These are phyloP conservation scores for Diaporthe nobilis DNA, from an alignment of 2,329 filamentous ascomycete genomes.

Conservation along the genomic window DNA sequence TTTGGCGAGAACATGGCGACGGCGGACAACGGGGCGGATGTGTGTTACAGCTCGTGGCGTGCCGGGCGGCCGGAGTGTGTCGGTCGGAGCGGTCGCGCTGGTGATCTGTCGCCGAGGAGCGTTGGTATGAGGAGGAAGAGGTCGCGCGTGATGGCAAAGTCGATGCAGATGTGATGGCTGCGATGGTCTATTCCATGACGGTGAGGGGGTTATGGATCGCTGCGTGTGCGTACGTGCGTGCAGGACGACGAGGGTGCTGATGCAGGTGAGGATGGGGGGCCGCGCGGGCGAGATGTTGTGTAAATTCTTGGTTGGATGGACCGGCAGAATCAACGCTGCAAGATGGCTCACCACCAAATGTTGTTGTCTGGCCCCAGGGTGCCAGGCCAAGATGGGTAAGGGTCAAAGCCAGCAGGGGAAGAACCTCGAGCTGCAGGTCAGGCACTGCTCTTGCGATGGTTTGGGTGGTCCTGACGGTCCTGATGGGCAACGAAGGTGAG, in stretches of 20 bases:
- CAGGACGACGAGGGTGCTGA: slow-evolving; percentile 22
- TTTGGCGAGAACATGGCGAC: slow-evolving; percentile 72
- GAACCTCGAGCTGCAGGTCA: slow-evolving; percentile 21
- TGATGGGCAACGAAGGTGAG: slow-evolving; percentile 1
- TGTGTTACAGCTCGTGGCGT: slow-evolving; percentile 34
- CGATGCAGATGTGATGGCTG: slow-evolving; percentile 15
- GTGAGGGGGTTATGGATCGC: slow-evolving; percentile 5
- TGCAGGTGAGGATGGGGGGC: slow-evolving; percentile 34
- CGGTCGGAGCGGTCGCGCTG: slow-evolving; percentile 24
- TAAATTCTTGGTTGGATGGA: slow-evolving; percentile 37
- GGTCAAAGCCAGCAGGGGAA: slow-evolving; percentile 12
- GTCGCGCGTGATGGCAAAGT: slow-evolving; percentile 12
- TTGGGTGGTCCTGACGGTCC: slow-evolving; percentile 27
- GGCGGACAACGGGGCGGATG: slow-evolving; percentile 32
- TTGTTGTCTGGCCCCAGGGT: slow-evolving; percentile 32
- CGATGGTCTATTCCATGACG: slow-evolving; percentile 40
- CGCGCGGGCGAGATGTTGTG: slow-evolving; percentile 32
- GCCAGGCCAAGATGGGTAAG: slow-evolving; percentile 28
- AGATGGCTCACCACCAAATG: slow-evolving; percentile 33
- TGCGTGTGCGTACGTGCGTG: slow-evolving; percentile 17
- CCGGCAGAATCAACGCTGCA: slow-evolving; percentile 31
- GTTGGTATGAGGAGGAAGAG: neutral
- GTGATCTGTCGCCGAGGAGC: slow-evolving; percentile 20
- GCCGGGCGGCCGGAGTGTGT: slow-evolving; percentile 4
- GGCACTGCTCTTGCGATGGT: slow-evolving; percentile 5